Percentiles rank a stretch among this genome's conserved stretches.
Evolutionary conservation across 306 rosid genomes (phyloP).

Genomic region (Vicia faba): DNA sequence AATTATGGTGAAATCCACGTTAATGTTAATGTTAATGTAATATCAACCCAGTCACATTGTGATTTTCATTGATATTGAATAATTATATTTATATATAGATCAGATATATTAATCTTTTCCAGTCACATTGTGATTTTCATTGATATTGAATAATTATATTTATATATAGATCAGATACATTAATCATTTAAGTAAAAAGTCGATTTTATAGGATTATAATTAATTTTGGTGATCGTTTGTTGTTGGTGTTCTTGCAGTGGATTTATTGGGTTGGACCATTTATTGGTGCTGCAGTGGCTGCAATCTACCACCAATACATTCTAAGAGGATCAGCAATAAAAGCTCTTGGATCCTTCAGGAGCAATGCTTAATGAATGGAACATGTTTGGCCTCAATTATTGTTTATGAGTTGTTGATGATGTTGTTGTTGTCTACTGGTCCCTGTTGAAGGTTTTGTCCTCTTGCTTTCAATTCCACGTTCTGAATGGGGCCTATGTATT

Average conservation of each 20-base stretch:
- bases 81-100: too few species aligned
- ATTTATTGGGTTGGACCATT: constrained; percentile 96
- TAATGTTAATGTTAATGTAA: too few species aligned
- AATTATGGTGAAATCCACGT: not conserved
- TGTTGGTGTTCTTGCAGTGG: constrained; percentile 56
- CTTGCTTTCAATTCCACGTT: not conserved
- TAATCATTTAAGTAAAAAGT: too few species aligned
- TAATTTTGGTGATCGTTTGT: not conserved
- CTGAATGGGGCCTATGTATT: not conserved
- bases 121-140: too few species aligned
- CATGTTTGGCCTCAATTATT: constrained; percentile 13
- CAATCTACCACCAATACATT: constrained; percentile 77
- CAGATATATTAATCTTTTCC: too few species aligned
- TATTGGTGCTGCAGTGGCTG: constrained; percentile 82
- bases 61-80: not conserved
- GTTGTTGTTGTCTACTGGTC: constrained; percentile 39
- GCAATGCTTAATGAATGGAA: constrained; percentile 59
- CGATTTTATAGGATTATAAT: not conserved
- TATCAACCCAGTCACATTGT: too few species aligned
- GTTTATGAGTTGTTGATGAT: not conserved
- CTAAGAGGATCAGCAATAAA: constrained; percentile 86
- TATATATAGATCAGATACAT: too few species aligned
- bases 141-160: not conserved
- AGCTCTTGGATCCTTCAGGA: constrained; percentile 93
- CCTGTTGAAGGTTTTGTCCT: constrained; percentile 24